These are phyloP conservation scores for Rhododendron simsii DNA, from an alignment of 148 eudicot genomes.

Conservation along the genomic window DNA sequence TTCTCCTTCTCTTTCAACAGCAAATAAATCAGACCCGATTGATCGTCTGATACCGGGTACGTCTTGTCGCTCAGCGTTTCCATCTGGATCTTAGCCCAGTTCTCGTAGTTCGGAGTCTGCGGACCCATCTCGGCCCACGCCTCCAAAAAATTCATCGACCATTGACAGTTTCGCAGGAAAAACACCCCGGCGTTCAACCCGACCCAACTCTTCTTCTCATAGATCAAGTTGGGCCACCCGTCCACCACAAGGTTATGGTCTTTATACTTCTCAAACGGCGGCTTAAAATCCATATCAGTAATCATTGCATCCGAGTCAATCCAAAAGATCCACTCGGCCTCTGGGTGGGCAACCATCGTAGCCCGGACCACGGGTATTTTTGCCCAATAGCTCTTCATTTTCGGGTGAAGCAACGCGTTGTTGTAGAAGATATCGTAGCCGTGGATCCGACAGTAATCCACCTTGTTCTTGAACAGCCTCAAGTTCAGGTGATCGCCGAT, in stretches of 20 bases:
- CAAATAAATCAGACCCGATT: slow-evolving; percentile 57
- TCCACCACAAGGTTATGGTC: slow-evolving; percentile 46
- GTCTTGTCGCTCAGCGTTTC: slow-evolving; percentile 43
- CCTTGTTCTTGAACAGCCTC: slow-evolving; percentile 35
- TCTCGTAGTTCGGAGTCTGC: slow-evolving; percentile 40
- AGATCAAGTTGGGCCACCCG: slow-evolving; percentile 51
- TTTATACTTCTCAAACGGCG: slow-evolving; percentile 41
- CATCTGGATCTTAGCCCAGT: slow-evolving; percentile 48
- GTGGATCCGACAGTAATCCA: slow-evolving; percentile 38
- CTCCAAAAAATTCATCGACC: slow-evolving; percentile 67
- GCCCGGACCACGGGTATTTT: slow-evolving; percentile 56
- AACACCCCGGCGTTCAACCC: slow-evolving; percentile 17
- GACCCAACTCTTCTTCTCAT: slow-evolving; percentile 51
- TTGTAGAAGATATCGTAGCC: slow-evolving; percentile 39
- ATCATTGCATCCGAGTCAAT: slow-evolving; percentile 72
- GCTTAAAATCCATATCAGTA: slow-evolving; percentile 65
- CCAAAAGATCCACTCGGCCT: slow-evolving; percentile 87
- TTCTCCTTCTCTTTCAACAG: slow-evolving; percentile 43
- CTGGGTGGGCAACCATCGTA: slow-evolving; percentile 85
- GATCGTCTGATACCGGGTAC: slow-evolving; percentile 61
- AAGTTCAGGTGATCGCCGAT: slow-evolving; percentile 26
- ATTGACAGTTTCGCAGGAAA: slow-evolving; percentile 32
- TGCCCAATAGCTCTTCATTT: slow-evolving; percentile 57
- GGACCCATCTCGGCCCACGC: slow-evolving; percentile 72
- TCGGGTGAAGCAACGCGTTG: slow-evolving; percentile 33